These are phyloP conservation scores for Aechmea fasciata DNA, from an alignment of 176 grass and related monocot species.

Conservation along the genomic window DNA sequence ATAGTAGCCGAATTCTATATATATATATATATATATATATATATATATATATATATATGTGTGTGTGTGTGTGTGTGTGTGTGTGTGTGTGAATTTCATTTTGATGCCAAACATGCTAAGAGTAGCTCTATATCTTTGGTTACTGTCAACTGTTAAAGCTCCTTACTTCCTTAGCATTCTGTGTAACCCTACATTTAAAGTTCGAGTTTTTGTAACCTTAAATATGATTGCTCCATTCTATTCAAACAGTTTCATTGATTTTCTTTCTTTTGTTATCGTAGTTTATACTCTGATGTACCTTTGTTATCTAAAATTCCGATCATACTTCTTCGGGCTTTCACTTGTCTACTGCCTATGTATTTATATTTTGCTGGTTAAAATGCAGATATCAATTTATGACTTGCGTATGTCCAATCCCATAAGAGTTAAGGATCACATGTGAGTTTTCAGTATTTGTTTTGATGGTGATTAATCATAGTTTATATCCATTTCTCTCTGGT, in stretches of 20 bases:
- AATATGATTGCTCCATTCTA: neutral
- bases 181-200: neutral
- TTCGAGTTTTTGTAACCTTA: neutral
- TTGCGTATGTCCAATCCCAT: constrained; percentile 81
- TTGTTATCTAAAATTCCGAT: neutral
- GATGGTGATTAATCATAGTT: neutral
- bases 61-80: no score
- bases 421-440: constrained; percentile 96
- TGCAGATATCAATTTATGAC: constrained; percentile 89
- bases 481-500: neutral
- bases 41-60: no score
- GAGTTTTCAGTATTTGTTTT: constrained; percentile 18
- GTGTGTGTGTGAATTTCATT: no score
- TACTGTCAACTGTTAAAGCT: no score
- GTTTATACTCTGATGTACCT: neutral
- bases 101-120: no score
- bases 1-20: no score
- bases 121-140: no score
- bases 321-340: no score
- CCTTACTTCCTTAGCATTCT: no score
- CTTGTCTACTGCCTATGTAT: no score
- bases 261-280: neutral
- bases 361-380: constrained; percentile 10
- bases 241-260: neutral
- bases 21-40: no score